Evolutionary conservation across 805 yeast species (phyloP).

Genomic region (Candida vaughaniae): DNA sequence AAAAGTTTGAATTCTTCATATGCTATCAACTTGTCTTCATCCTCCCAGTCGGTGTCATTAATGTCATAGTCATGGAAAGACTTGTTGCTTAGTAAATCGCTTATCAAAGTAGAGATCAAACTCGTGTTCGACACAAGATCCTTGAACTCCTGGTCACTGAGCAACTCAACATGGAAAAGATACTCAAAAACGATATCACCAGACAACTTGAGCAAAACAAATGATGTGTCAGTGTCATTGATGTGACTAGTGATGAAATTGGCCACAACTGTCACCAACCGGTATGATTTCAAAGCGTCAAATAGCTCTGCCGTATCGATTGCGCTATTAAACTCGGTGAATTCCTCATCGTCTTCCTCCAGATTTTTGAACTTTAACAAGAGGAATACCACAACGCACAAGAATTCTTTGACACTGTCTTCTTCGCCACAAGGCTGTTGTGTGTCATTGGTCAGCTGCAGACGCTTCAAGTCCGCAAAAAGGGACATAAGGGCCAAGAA

Average conservation of each 20-base stretch:
- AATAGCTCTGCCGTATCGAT: constrained; percentile 19
- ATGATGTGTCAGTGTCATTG: constrained; percentile 22
- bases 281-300: constrained; percentile 20
- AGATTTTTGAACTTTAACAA: constrained; percentile 31
- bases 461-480: constrained; percentile 19
- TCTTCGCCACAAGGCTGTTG: constrained; percentile 2
- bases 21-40: constrained; percentile 52
- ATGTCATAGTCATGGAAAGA: constrained; percentile 29
- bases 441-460: background rate
- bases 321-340: constrained; percentile 13
- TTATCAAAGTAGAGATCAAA: constrained; percentile 29
- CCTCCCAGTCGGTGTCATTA: constrained; percentile 40
- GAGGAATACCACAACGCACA: constrained; percentile 33
- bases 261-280: constrained; percentile 28
- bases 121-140: constrained; percentile 24
- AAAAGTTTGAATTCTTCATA: constrained; percentile 69
- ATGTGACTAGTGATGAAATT: constrained; percentile 29
- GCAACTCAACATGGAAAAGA: constrained; percentile 32
- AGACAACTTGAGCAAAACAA: constrained; percentile 34
- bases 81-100: constrained; percentile 31
- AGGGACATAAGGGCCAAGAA: constrained; percentile 31
- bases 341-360: constrained; percentile 16
- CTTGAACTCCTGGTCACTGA: constrained; percentile 34
- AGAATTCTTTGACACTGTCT: constrained; percentile 27
- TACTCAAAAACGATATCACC: constrained; percentile 44